Base-by-base conservation (phyloP, 1,139 yeast species). In the Petasospora fabianii region DNA sequence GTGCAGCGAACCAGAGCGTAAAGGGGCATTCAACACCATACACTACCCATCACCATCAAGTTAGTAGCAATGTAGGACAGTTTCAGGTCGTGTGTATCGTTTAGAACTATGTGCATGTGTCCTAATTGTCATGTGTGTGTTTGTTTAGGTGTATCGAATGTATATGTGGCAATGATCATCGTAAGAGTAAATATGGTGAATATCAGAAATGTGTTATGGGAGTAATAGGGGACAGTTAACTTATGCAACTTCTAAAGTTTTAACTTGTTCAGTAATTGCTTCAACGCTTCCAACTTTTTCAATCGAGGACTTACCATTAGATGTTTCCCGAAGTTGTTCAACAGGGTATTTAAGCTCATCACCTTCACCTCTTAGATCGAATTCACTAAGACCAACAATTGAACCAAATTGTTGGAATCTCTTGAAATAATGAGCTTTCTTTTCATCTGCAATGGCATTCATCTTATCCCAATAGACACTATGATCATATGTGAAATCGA, bases 401-500 rank as follows among this genome's bases (percentile, higher is more conserved):
- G 75, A 71, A 14, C 96, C 96, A 36, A 84, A 73, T 48, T 68
- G 66, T 36, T 72, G 66, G 54, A 84, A 90, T 52, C 87, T 77
- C 32, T 68, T 61, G 65, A 81, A 56, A 54, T 84, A 84, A 38
- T 66, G 68, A 8, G 59, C 56, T 47, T 77, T 73, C 51, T 82
- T 84, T 35, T 58, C 62, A 15, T 70, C 71, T 1, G 87, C 78
- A 53, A 84, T 70, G 44, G 69, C 65, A 35, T 70, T 66, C 69
- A 90, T 66, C 38, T 71, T 75, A 5, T 80, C 79, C 97, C 97
- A 92, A 62, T 88, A 92, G 26, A 71, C 65, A 13, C 74, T 77
- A 54, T 90, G 97, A 36, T 71, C 69, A 58, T 92, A 92, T 38
- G 78, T 87, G 59, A 92, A 92, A 51, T 85, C 86, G 30, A 87